Evolutionary conservation across 352 stramenopile species (phyloP), one percentile per base, ranked within the genome.

Genomic region (Elongisporangium undulatum): DNA sequence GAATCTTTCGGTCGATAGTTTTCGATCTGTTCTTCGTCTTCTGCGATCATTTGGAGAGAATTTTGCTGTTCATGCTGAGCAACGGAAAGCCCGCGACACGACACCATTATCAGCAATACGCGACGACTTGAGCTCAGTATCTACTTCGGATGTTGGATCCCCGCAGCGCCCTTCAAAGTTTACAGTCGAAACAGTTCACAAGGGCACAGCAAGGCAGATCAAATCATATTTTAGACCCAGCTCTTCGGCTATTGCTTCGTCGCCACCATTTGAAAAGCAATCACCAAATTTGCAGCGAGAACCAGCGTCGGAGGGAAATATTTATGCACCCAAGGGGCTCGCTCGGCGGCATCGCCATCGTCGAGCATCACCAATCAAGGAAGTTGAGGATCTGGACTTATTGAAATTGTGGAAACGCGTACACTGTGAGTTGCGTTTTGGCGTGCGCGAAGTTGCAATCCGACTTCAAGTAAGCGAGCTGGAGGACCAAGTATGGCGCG

Each of bases 371-470:
- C 29, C 29, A 15, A 41, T 9, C 50, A 92, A 91, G 51, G 81
- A 88, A 10, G 73, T 88, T 19, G 68, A 85, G 10, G 79, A 89
- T 49, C 63, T 78, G n/a, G 81, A 90, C 53, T 65, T 94, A 51
- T 61, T 92, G 1, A 95, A 92, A 58, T 53, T 95, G 22, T 92
- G 82, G 81, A 85, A 85, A 59, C 82, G 86, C 17, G 69, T 90
- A 24, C 61, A 87, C 19, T 87, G 81, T 51, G 56, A 82, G 49
- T 56, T 85, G 15, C 69, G 82, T 53, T 90, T 90, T 62, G 70
- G 71, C 9, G 74, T 90, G 19, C 67, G 71, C 17, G 68, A 85
- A 22, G 62, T 89, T 39, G 73, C 65, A 4, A 58, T 90, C 12
- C 75, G 69, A 19, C 64, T 90, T 23, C 72, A 86, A 69, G 71